Evolutionary conservation across 352 stramenopile species (phyloP).

Genomic region (Peronospora farinosa): DNA sequence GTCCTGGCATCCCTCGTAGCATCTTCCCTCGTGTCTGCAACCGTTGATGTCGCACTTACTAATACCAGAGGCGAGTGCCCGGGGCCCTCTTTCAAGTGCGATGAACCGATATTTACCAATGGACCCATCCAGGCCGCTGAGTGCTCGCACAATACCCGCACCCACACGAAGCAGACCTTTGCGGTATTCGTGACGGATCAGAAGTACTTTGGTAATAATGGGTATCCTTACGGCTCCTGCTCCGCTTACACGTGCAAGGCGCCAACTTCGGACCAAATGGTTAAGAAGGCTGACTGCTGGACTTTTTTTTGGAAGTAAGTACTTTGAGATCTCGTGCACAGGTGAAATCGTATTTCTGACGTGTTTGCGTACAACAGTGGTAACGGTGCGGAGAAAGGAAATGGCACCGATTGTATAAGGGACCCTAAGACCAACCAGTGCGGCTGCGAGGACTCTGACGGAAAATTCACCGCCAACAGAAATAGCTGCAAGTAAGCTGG

Average conservation of each 20-base stretch:
- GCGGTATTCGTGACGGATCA: conserved; percentile 29
- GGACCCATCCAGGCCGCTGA: conserved; percentile 31
- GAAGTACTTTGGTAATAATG: conserved; percentile 28
- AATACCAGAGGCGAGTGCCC: conserved; percentile 25
- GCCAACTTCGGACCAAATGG: conserved; percentile 9
- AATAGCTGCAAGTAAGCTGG: conserved; percentile 22
- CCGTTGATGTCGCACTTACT: conserved; percentile 16
- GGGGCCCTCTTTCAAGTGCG: neutral
- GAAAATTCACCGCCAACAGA: conserved; percentile 22
- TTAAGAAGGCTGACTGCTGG: conserved; percentile 22
- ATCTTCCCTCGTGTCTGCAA: conserved; percentile 26
- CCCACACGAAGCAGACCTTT: conserved; percentile 26
- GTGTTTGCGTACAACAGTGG: conserved; percentile 12
- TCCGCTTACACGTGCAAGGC: conserved; percentile 28
- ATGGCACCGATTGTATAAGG: conserved; percentile 28
- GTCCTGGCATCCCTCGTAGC: conserved; percentile 15
- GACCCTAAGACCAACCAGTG: conserved; percentile 20
- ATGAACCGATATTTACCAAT: conserved; percentile 12
- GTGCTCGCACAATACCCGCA: conserved; percentile 36
- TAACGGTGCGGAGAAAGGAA: conserved; percentile 13
- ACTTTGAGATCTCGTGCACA: neutral
- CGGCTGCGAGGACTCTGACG: conserved; percentile 33
- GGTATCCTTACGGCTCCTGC: conserved; percentile 30
- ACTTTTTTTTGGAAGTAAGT: conserved; percentile 40
- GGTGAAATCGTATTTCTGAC: conserved; percentile 2